Conservation (phyloP, 2,329 filamentous ascomycete genomes). For the Penicillium sp. region DNA sequence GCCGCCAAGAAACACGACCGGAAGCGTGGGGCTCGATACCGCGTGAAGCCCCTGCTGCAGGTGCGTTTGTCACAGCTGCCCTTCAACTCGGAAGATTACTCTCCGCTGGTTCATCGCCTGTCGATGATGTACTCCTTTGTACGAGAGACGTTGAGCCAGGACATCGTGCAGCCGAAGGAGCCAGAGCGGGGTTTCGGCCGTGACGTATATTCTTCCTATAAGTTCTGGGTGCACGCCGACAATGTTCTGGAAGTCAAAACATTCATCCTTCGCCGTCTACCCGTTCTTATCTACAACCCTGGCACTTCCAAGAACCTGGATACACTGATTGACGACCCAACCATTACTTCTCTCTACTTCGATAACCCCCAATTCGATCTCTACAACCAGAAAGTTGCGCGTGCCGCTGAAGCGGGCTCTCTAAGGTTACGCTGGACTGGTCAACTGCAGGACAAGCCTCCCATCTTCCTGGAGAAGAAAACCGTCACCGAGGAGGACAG, state of each 20-base stretch:
- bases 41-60: conserved; percentile 86
- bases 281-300: conserved; percentile 89
- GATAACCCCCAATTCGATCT: conserved; percentile 83
- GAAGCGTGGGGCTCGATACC: conserved; percentile 80
- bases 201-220: conserved; percentile 79
- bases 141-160: conserved; percentile 65
- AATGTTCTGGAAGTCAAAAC: conserved; percentile 98
- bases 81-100: conserved; percentile 94
- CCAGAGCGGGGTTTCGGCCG: conserved; percentile 48
- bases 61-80: conserved; percentile 82
- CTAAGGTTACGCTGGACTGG: conserved; percentile 90
- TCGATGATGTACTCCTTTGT: conserved; percentile 96
- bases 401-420: conserved; percentile 71
- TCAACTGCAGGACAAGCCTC: conserved; percentile 71
- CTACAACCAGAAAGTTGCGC: conserved; percentile 80
- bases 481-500: conserved; percentile 70
- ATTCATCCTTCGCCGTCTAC: conserved; percentile 83
- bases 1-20: conserved; percentile 99
- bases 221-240: conserved; percentile 96
- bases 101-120: conserved; percentile 79
- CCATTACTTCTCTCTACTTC: conserved; percentile 93
- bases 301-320: conserved; percentile 78
- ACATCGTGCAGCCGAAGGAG: conserved; percentile 53
- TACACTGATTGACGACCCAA: conserved; percentile 72
- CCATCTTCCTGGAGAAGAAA: conserved; percentile 88